Conservation (phyloP, 306 rosid species). For the Geum urbanum region DNA sequence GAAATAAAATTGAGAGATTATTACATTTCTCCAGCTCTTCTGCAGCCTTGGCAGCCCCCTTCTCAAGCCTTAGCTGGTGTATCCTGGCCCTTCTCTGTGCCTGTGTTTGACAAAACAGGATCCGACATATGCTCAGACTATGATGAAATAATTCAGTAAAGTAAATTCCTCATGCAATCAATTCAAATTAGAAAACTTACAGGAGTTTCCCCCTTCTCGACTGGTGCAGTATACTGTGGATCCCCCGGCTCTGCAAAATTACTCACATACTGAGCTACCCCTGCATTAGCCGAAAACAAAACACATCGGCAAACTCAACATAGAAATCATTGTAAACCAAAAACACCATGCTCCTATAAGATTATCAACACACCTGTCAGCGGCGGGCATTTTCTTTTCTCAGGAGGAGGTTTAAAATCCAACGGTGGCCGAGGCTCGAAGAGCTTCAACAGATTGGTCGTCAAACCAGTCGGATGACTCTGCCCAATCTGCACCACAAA, state of each 20-base stretch:
- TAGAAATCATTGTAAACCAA: conserved; percentile 1
- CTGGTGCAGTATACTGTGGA: conserved; percentile 74
- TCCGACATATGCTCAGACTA: neutral
- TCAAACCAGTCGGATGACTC: conserved; percentile 97
- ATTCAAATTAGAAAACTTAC: conserved; percentile 39
- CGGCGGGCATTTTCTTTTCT: conserved; percentile 88
- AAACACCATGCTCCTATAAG: neutral
- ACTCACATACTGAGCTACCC: conserved; percentile 81
- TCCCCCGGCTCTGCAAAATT: conserved; percentile 85
- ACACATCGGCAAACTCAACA: neutral
- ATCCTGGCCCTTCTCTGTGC: conserved; percentile 73
- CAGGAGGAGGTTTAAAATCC: conserved; percentile 95
- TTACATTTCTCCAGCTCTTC: conserved; percentile 96
- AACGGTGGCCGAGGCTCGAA: conserved; percentile 96
- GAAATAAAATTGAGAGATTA: conserved; percentile 11
- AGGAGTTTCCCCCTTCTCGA: conserved; percentile 69
- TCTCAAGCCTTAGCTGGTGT: conserved; percentile 74
- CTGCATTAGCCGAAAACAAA: conserved; percentile 32
- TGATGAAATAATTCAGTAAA: neutral
- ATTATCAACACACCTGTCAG: conserved; percentile 47
- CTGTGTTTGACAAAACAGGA: conserved; percentile 39
- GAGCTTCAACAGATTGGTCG: conserved; percentile 80
- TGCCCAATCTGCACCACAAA: conserved; percentile 76
- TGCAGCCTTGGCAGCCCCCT: conserved; percentile 83
- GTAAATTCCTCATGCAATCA: neutral